Conservation (phyloP, 805 yeast species). For the Starmerella vitae region DNA sequence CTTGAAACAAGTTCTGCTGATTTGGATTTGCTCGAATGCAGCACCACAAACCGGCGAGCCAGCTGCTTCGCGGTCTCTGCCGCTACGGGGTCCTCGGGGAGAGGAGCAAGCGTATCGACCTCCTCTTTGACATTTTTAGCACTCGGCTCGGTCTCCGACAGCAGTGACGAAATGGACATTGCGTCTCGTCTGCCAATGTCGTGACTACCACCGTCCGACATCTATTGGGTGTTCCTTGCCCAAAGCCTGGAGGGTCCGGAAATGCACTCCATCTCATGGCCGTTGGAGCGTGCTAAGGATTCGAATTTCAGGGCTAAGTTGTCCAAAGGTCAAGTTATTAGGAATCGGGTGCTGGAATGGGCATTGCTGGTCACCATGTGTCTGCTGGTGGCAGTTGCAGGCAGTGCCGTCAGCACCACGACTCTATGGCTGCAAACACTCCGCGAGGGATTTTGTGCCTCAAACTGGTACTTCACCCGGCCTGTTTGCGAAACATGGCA, state of each 20-base stretch:
- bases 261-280: constrained; percentile 16
- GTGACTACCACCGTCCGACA: constrained; percentile 15
- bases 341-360: constrained; percentile 33
- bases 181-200: constrained; percentile 18
- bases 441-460: constrained; percentile 59
- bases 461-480: constrained; percentile 47
- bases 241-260: too few species aligned
- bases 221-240: too few species aligned
- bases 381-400: constrained; percentile 57
- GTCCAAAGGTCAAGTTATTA: constrained; percentile 1
- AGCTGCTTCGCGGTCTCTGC: constrained; percentile 2
- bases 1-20: constrained; percentile 1
- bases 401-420: constrained; percentile 61
- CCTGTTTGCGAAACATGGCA: constrained; percentile 42
- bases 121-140: neutral
- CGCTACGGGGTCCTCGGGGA: constrained; percentile 5
- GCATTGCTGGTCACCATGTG: constrained; percentile 60
- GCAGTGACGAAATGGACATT: constrained; percentile 18
- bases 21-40: neutral
- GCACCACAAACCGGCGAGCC: constrained; percentile 3
- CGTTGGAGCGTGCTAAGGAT: constrained; percentile 16
- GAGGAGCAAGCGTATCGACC: neutral
- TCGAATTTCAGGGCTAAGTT: constrained; percentile 4
- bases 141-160: constrained; percentile 5
- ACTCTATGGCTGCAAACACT: constrained; percentile 71